Conservation (phyloP, 768 basidiomycete genomes). For the Mycena vulgaris region DNA sequence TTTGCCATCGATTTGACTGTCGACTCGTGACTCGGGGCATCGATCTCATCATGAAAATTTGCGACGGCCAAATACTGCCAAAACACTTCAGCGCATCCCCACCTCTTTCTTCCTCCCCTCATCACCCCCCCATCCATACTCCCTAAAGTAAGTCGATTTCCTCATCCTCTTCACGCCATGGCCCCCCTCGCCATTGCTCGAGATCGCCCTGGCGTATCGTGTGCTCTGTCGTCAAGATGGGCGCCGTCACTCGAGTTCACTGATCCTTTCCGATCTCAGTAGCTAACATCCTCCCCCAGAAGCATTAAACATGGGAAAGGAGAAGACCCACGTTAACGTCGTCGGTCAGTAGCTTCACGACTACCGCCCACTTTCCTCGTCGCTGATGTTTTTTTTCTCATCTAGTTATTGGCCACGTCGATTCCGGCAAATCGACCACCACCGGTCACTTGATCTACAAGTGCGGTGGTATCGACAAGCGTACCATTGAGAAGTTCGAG, state of each 20-base stretch:
- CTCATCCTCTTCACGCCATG: not conserved
- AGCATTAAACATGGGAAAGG: slow-evolving; percentile 92
- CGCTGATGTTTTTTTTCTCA: slow-evolving; percentile 44
- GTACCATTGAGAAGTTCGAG: slow-evolving; percentile 99
- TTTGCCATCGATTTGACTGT: no score
- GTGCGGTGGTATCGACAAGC: slow-evolving; percentile 99
- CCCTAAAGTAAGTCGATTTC: slow-evolving; percentile 53
- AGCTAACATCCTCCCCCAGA: slow-evolving; percentile 56
- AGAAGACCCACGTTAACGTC: slow-evolving; percentile 97
- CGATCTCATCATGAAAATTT: no score
- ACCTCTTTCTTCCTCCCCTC: slow-evolving; percentile 62
- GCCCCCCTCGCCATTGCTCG: not conserved
- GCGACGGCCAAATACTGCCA: no score
- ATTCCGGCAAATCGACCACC: slow-evolving; percentile 99
- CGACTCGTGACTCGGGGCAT: no score
- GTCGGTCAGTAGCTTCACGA: slow-evolving; percentile 76
- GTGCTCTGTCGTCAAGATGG: slow-evolving; percentile 1
- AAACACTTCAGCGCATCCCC: slow-evolving; percentile 49
- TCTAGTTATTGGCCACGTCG: slow-evolving; percentile 97
- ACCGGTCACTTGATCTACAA: slow-evolving; percentile 99
- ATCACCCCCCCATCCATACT: slow-evolving; percentile 56
- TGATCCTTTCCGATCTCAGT: slow-evolving; percentile 51
- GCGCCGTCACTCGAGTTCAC: slow-evolving; percentile 34
- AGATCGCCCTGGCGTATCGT: not conserved
- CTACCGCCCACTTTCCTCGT: slow-evolving; percentile 42